Evolutionary conservation across 768 basidiomycete genomes (phyloP), one percentile per base, ranked within the genome.

Genomic region (Boletus vinaceobasis): DNA sequence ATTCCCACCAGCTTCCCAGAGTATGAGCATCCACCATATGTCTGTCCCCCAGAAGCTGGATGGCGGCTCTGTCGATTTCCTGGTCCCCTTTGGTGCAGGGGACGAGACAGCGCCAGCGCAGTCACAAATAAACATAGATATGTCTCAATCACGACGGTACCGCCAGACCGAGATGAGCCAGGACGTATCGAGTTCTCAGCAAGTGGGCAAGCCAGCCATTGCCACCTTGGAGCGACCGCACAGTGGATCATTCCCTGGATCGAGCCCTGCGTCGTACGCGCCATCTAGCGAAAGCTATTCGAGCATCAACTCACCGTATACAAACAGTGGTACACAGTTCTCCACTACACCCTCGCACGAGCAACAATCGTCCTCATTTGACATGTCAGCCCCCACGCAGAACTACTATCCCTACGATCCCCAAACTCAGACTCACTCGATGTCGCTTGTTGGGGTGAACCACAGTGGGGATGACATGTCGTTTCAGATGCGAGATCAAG

Each of bases 251-350:
- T 67, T 56, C 29, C 7, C 54, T 17, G 56, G 45, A 7, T 61
- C 65, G 19, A 69, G 64, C 35, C 67, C 67, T n/a, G 57, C 55
- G 17, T 67, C 65, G 19, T 68, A 65, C 14, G 54, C 60, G 0
- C 53, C 63, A 8, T 67, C 65, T 15, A 69, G 13, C 29, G 63
- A 61, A 7, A 64, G 59, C 15, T 69, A 66, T 37, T 58, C 66
- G 17, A 60, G 46, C 23, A 56, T 70, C 6, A 59, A 55, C 33
- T 65, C 68, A 23, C 68, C 68, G 44, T 70, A 66, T 47, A 31
- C 62, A 2, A 68, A 38, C 38, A 53, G 60, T 37, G 56, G 62
- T 29, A 27, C 63, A 10, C 58, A 55, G 19, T 63, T 55, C 23
- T 35, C 63, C 10, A 32, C 33, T 13, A 57, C 61, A 9, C 59